These are phyloP conservation scores for Ceratocystis smalleyi DNA, from an alignment of 2,329 filamentous ascomycete species.

Conservation along the genomic window DNA sequence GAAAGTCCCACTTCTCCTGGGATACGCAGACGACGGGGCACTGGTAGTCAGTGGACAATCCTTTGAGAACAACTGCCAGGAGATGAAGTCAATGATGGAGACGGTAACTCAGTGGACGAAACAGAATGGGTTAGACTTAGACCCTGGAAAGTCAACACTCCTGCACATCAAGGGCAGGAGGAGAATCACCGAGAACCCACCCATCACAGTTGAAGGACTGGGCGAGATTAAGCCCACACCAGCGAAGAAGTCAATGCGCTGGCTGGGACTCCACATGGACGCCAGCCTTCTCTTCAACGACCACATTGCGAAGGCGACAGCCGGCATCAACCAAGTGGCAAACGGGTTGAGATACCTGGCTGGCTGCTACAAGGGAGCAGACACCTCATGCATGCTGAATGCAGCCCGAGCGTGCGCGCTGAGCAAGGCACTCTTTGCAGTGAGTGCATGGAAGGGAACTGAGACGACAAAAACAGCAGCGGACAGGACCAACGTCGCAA, in stretches of 20 bases:
- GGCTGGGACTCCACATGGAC: not conserved
- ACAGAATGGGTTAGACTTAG: slow-evolving; percentile 15
- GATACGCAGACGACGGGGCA: too few species aligned
- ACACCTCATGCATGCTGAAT: not conserved
- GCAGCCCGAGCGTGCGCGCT: too few species aligned
- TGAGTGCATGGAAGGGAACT: too few species aligned
- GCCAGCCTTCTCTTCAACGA: not conserved
- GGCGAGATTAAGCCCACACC: not conserved
- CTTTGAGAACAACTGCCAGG: too few species aligned
- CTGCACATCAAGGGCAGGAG: not conserved
- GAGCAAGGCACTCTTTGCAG: too few species aligned
- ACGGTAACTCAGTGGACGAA: too few species aligned
- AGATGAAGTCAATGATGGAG: too few species aligned
- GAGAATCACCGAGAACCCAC: not conserved
- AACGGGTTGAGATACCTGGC: not conserved
- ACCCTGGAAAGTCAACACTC: not conserved
- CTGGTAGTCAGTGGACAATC: too few species aligned
- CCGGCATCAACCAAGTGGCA: not conserved
- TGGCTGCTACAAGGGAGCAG: not conserved
- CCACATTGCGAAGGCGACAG: not conserved
- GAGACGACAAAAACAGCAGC: too few species aligned
- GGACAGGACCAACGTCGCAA: too few species aligned
- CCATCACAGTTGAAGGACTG: not conserved
- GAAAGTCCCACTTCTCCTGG: too few species aligned
- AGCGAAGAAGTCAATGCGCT: not conserved